Evolutionary conservation across 2,329 filamentous ascomycete species (phyloP).

Genomic region (Fusarium neocosmosporiellum): DNA sequence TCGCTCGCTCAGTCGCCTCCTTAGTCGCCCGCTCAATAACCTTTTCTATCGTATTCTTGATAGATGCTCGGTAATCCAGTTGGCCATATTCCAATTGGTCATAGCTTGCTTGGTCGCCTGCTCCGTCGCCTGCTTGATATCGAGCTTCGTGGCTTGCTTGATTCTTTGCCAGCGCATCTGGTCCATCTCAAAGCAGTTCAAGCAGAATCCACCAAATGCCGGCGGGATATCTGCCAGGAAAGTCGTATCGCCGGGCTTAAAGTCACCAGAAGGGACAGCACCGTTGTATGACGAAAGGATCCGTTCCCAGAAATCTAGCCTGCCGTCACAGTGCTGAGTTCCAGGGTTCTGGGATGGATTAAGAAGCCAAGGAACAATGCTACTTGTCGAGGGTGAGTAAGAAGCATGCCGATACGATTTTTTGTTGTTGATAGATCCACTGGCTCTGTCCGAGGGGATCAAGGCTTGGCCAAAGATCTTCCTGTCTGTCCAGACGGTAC

Average conservation of each 20-base stretch:
- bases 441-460: no score
- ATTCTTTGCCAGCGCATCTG: background rate
- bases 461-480: no score
- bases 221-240: background rate
- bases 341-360: background rate
- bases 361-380: background rate
- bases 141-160: background rate
- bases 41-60: background rate
- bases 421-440: no score
- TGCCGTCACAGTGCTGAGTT: background rate
- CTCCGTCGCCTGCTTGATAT: background rate
- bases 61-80: background rate
- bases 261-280: background rate
- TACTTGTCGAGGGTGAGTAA: background rate
- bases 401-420: no score
- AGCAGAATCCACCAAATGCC: background rate
- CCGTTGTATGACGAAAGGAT: background rate
- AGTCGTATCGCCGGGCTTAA: fast-evolving
- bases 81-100: background rate
- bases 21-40: background rate
- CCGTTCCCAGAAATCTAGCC: background rate
- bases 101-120: background rate
- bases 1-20: background rate
- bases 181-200: background rate
- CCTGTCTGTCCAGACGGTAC: no score